Conservation (phyloP, 2,329 filamentous ascomycete species). For the Tolypocladium amazonense region DNA sequence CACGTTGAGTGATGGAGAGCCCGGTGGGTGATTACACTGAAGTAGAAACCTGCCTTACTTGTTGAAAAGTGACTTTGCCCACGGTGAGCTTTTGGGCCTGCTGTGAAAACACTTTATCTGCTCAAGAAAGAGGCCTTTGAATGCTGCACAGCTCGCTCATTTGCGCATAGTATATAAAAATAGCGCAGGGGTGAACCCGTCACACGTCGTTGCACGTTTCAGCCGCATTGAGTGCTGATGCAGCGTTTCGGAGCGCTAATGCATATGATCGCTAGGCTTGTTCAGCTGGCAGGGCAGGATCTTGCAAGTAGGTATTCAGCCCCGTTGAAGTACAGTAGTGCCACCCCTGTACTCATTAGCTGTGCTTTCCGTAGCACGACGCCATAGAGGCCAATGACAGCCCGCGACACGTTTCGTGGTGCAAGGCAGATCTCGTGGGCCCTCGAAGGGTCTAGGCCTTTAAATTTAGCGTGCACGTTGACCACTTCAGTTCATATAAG, state of each 20-base stretch:
- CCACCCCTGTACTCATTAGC: neutral
- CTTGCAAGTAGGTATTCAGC: neutral
- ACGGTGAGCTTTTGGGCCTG: too few relatives aligned
- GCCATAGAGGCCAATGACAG: neutral
- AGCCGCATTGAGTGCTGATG: neutral
- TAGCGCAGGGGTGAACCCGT: neutral
- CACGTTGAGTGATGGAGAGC: too few relatives aligned
- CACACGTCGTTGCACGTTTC: neutral
- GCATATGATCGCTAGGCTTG: neutral
- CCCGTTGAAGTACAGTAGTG: neutral
- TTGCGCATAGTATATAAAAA: neutral
- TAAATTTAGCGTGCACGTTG: too few relatives aligned
- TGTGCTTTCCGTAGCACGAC: neutral
- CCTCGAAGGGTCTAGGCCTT: neutral
- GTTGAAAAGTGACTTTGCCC: too few relatives aligned
- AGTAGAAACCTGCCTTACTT: too few relatives aligned
- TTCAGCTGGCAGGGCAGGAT: conserved; percentile 4
- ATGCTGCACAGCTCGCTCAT: too few relatives aligned
- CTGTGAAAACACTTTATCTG: too few relatives aligned
- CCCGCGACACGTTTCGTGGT: neutral
- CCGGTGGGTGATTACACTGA: too few relatives aligned
- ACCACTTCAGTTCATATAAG: neutral
- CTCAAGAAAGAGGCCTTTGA: too few relatives aligned
- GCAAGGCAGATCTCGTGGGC: neutral
- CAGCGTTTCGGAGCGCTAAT: neutral